Conservation (phyloP, 129 eudicot genomes). For the Pseudognaphalium luteoalbum region DNA sequence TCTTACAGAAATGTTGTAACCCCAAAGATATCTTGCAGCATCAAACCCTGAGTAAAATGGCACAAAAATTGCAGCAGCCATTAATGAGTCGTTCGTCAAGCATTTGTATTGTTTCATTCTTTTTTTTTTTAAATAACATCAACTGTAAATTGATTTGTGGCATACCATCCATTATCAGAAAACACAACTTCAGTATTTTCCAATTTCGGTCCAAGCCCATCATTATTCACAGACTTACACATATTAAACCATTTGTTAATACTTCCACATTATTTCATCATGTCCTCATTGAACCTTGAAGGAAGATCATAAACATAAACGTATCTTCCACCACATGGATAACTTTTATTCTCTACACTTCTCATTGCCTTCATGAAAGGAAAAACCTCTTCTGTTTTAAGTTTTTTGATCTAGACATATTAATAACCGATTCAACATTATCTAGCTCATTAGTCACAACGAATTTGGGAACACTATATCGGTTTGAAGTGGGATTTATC, state of each 20-base stretch:
- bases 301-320: conserved; percentile 50
- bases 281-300: conserved; percentile 69
- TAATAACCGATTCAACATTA: background rate
- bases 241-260: conserved; percentile 79
- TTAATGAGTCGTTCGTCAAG: conserved; percentile 71
- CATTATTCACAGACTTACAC: conserved; percentile 65
- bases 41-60: conserved; percentile 94
- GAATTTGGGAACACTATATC: background rate
- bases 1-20: conserved; percentile 56
- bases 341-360: conserved; percentile 65
- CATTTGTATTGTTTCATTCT: conserved; percentile 94
- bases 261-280: conserved; percentile 66
- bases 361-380: conserved; percentile 68
- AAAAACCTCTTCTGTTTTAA: conserved; percentile 27
- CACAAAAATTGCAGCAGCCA: conserved; percentile 84
- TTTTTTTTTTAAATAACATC: conserved; percentile 61
- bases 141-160: conserved; percentile 78
- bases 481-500: conserved; percentile 25
- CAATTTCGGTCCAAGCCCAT: conserved; percentile 83
- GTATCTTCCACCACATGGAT: conserved; percentile 77
- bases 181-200: conserved; percentile 65
- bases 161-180: conserved; percentile 75
- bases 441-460: background rate
- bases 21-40: conserved; percentile 87
- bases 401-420: background rate